Evolutionary conservation across 768 basidiomycete genomes (phyloP).

Genomic region (Amanita rubescens): DNA sequence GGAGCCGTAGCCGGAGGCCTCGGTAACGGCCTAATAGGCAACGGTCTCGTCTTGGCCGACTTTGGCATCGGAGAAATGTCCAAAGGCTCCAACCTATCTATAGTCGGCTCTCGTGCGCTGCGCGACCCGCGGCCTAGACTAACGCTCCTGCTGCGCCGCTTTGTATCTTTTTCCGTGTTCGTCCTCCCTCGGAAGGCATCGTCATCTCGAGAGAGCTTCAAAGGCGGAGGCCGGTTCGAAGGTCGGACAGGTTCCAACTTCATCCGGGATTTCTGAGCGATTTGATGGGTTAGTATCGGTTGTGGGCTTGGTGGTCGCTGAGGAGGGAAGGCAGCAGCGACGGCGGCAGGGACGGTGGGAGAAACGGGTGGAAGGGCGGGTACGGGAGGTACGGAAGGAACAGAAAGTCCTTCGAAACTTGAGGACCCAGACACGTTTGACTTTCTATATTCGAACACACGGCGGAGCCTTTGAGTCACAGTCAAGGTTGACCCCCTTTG

Average conservation of each 20-base stretch:
- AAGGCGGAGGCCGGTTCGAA: not conserved
- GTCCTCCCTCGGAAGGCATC: not conserved
- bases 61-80: not conserved
- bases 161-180: not conserved
- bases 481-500: not conserved
- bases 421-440: not conserved
- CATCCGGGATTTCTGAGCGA: not conserved
- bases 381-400: not conserved
- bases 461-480: slow-evolving; percentile 2
- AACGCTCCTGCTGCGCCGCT: slow-evolving; percentile 4
- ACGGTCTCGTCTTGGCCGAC: not conserved
- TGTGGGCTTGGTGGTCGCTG: not conserved
- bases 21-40: slow-evolving; percentile 1
- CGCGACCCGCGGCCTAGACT: not conserved
- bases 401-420: not conserved
- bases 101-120: not conserved
- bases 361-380: not conserved
- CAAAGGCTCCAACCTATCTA: not conserved
- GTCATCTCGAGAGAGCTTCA: not conserved
- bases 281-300: not conserved
- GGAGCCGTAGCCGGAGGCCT: not conserved
- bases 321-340: no score
- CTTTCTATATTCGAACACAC: slow-evolving; percentile 2
- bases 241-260: not conserved
- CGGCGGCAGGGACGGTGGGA: no score